Base-by-base conservation (phyloP, 805 yeast genomes). In the Candida vartiovaarae region DNA sequence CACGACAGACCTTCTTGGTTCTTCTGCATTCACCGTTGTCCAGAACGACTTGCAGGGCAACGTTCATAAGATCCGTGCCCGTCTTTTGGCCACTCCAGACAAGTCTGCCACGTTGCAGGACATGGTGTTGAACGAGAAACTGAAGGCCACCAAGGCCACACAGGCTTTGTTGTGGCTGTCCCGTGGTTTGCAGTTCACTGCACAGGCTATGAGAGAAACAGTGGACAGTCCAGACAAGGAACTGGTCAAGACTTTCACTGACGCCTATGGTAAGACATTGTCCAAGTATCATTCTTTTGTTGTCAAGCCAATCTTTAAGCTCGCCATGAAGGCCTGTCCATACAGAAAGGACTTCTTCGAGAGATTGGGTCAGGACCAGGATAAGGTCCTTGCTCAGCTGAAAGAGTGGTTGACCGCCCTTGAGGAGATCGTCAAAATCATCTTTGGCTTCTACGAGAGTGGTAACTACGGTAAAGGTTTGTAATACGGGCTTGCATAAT, bases 241-340 rank as follows among this genome's bases (percentile, higher is more conserved):
- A 66, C 71, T 88, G 61, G 69, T 83, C 44, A 76, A 72, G 59
- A 79, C 95, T 30, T 88, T 88, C 72, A 85, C 89, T 42, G 84
- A 81, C 55, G 84, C 95, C n/a, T 88, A 88, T 69, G 59, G 72
- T 49, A 84, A 82, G 67, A 88, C 96, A 5, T 74, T 88, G 61
- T 74, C 83, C 47, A 80, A 88, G 64, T 82, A 79, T 67, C 96
- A 88, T 68, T 80, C 82, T 42, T 77, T 88, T 75, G 70, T 88
- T 57, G 73, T 88, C 49, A 84, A 82, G 59, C 95, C 95, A 27
- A 79, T 89, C 42, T 88, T 88, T 76, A 86, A 86, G 67, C 73
- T 89, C 62, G 96, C 96, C 39, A 89, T 88, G 96, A 85, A 84
- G 65, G 95, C 95, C 2, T 86, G 95, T 65, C 96, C 96, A 9